A percentile compares a stretch with the other conserved stretches of the same genome.
These are phyloP conservation scores for Zizania latifolia DNA, from an alignment of 176 grass and related monocot species.

Conservation along the genomic window DNA sequence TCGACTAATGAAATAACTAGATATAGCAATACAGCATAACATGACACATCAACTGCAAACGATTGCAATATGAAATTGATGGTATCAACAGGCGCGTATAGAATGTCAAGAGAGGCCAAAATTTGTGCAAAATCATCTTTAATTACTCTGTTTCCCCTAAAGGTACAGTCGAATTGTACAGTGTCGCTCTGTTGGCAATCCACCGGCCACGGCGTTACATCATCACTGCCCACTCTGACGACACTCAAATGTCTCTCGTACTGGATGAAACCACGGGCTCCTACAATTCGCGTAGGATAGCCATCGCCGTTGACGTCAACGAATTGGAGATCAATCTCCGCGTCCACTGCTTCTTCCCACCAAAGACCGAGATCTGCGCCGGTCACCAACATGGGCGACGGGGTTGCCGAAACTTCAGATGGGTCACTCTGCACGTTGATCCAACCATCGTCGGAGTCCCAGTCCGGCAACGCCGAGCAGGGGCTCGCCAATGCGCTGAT, in stretches of 20 bases:
- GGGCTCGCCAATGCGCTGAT: slow-evolving; percentile 17
- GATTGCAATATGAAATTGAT: neutral
- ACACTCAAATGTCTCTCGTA: neutral
- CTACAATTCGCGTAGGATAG: neutral
- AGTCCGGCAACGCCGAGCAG: slow-evolving; percentile 7
- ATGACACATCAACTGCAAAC: too few relatives aligned
- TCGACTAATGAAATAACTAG: too few relatives aligned
- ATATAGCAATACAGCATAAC: too few relatives aligned
- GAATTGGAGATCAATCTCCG: neutral
- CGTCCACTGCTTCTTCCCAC: neutral
- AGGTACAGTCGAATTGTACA: neutral
- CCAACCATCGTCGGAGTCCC: slow-evolving; percentile 29
- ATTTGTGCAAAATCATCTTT: neutral
- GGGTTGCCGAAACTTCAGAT: neutral
- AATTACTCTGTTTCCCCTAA: neutral
- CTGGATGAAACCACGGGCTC: neutral
- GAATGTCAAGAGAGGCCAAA: neutral
- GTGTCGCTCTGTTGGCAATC: neutral
- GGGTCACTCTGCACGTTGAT: neutral
- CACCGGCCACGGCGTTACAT: neutral
- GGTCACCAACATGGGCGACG: neutral
- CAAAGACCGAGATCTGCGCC: neutral
- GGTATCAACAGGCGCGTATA: too few relatives aligned
- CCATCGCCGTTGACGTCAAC: neutral
- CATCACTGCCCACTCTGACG: neutral